phyloP scores from a whole-genome alignment of 177 flowering plant species.

The Vitis hybrid region DNA sequence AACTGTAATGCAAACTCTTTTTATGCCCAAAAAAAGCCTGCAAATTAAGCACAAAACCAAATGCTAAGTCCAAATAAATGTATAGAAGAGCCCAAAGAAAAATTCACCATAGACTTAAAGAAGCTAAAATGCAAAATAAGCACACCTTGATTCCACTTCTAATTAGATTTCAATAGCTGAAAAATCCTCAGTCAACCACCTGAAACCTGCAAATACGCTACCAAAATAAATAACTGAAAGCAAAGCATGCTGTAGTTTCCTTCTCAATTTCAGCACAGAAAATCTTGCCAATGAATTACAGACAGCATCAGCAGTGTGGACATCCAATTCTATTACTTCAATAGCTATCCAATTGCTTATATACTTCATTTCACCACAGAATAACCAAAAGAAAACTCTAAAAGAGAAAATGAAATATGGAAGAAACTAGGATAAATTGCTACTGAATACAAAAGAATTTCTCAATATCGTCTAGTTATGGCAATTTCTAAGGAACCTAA shows the following conservation, averaged over 20 bases:
- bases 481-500: no score
- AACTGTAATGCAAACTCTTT: neutral
- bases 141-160: neutral
- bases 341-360: no score
- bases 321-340: no score
- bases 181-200: neutral
- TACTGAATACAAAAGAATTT: no score
- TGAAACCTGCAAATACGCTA: neutral
- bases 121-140: neutral
- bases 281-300: neutral
- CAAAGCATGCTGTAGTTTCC: neutral
- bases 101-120: neutral
- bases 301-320: no score
- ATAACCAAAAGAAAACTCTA: no score
- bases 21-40: conserved; percentile 8
- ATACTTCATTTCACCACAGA: no score
- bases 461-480: no score
- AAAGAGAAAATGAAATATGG: no score
- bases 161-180: no score
- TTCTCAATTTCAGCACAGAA: neutral
- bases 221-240: neutral
- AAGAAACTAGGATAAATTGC: no score
- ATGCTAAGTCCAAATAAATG: neutral
- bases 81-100: neutral
- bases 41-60: neutral